phyloP scores from a whole-genome alignment of 768 basidiomycete genomes.

The Xerocomus brunneocitrinus region DNA sequence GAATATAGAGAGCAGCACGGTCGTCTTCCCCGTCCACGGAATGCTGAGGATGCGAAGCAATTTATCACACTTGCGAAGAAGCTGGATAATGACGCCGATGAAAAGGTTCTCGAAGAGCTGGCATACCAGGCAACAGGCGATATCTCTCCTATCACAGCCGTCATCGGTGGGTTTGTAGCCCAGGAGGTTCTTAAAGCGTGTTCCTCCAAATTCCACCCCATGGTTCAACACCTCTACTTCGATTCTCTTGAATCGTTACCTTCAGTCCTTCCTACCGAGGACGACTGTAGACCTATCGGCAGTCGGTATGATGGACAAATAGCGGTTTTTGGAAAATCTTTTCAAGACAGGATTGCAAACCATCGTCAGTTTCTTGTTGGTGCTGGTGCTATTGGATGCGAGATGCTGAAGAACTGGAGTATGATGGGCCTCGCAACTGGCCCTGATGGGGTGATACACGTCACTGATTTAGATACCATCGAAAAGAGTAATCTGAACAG shows the following conservation, averaged over 20 bases:
- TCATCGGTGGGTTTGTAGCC: constrained; percentile 95
- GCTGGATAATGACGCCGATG: constrained; percentile 69
- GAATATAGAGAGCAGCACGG: constrained; percentile 62
- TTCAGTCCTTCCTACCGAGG: constrained; percentile 64
- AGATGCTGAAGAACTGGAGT: constrained; percentile 99
- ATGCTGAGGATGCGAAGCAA: constrained; percentile 68
- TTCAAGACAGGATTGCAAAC: constrained; percentile 89
- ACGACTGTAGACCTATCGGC: constrained; percentile 75
- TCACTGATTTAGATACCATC: constrained; percentile 97
- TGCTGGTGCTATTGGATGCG: constrained; percentile 98
- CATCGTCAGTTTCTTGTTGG: constrained; percentile 96
- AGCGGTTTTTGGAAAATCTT: constrained; percentile 89
- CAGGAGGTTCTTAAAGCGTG: constrained; percentile 97
- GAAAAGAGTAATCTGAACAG: constrained; percentile 99
- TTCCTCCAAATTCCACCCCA: constrained; percentile 97
- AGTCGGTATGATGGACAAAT: constrained; percentile 93
- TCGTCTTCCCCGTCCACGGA: constrained; percentile 77
- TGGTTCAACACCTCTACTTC: constrained; percentile 93
- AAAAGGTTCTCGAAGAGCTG: constrained; percentile 78
- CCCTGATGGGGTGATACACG: constrained; percentile 74
- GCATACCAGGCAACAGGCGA: constrained; percentile 91
- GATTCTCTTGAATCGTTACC: constrained; percentile 97
- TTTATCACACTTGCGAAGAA: constrained; percentile 78
- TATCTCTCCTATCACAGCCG: constrained; percentile 84
- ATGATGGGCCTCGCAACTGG: constrained; percentile 94